These are phyloP conservation scores for Backusella mclennaniae DNA, from an alignment of 192 early-diverging fungal species.

Conservation along the genomic window DNA sequence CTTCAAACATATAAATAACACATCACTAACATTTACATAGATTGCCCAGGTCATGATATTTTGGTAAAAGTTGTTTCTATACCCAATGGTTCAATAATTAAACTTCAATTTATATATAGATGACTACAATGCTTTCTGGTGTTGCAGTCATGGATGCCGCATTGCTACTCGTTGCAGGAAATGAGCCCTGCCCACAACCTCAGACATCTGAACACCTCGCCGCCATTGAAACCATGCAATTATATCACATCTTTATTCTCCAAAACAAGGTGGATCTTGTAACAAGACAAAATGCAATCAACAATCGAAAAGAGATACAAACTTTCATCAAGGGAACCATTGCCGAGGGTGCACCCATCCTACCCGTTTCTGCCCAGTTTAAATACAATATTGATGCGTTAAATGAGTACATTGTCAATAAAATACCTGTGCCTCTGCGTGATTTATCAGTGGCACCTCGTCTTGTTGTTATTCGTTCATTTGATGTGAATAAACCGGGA, in stretches of 20 bases:
- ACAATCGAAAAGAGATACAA: constrained; percentile 86
- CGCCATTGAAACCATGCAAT: constrained; percentile 98
- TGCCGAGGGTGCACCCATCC: constrained; percentile 90
- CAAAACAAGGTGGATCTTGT: constrained; percentile 99
- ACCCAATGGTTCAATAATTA: neutral
- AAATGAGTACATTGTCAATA: constrained; percentile 94
- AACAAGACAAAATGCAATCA: constrained; percentile 84
- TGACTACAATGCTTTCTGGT: constrained; percentile 99
- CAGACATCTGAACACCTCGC: constrained; percentile 99
- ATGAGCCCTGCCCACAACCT: constrained; percentile 98
- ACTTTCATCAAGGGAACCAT: constrained; percentile 92
- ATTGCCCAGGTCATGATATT: constrained; percentile 99
- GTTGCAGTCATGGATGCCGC: constrained; percentile 99
- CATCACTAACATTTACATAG: constrained; percentile 20
- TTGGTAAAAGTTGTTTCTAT: constrained; percentile 35
- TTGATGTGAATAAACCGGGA: constrained; percentile 99
- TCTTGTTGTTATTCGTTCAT: constrained; percentile 96
- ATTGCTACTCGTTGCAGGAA: constrained; percentile 91
- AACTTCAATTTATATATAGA: constrained; percentile 28
- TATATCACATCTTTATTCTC: constrained; percentile 91
- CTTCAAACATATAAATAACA: too few relatives aligned
- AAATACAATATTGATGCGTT: constrained; percentile 98
- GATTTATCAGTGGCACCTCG: constrained; percentile 89
- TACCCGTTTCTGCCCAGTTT: constrained; percentile 96
- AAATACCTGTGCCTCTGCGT: constrained; percentile 90